phyloP scores from a whole-genome alignment of 1,139 yeast species.

The Hansenula sp. region DNA sequence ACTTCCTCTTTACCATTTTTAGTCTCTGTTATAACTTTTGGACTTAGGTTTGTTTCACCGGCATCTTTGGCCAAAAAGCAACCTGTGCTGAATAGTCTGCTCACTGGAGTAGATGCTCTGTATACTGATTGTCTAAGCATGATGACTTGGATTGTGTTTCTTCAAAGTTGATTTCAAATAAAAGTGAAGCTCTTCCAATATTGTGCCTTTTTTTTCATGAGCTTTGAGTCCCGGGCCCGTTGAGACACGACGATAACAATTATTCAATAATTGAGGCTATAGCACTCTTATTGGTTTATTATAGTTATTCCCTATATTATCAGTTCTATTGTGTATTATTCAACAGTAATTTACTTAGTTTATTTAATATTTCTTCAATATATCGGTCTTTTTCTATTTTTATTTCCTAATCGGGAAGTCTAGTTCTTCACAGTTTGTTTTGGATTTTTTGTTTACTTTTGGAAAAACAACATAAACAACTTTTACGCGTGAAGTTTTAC shows the following conservation, averaged over 20 bases:
- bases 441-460: constrained; percentile 1
- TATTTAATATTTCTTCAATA: too few species aligned
- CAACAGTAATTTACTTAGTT: background rate
- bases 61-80: background rate
- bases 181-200: too few species aligned
- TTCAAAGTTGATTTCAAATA: too few species aligned
- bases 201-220: too few species aligned
- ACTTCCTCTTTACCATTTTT: constrained; percentile 15
- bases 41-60: constrained; percentile 6
- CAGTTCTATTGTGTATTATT: too few species aligned
- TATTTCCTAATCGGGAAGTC: constrained; percentile 12
- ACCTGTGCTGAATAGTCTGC: constrained; percentile 1
- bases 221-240: too few species aligned
- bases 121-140: background rate
- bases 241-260: too few species aligned
- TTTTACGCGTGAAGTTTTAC: constrained; percentile 2
- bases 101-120: background rate
- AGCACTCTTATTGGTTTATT: background rate
- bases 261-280: too few species aligned
- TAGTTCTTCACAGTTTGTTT: background rate
- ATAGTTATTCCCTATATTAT: background rate
- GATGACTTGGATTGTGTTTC: too few species aligned
- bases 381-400: background rate
- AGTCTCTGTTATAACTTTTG: constrained; percentile 14
- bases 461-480: constrained; percentile 6